Conservation (phyloP, 2,329 filamentous ascomycete species). For the Pestalotiopsis sp. region DNA sequence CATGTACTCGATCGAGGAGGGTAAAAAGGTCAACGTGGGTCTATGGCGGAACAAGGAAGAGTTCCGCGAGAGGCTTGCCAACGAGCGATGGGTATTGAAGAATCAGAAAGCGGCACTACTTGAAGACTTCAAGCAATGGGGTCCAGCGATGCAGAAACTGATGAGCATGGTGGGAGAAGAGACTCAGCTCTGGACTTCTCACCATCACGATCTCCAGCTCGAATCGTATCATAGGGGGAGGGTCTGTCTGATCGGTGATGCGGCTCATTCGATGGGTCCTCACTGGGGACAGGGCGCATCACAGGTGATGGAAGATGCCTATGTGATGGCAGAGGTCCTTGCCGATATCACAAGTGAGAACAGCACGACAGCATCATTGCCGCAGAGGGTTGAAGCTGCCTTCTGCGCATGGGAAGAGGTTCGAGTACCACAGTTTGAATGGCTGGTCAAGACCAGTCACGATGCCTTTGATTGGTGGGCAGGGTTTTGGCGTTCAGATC, state of each 20-base stretch:
- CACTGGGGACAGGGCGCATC: slow-evolving; percentile 7
- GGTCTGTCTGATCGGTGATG: slow-evolving; percentile 7
- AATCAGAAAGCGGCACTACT: slow-evolving; percentile 4
- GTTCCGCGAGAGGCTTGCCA: background rate
- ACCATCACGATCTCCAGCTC: slow-evolving; percentile 6
- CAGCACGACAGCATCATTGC: background rate
- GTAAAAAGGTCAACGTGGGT: slow-evolving; percentile 5
- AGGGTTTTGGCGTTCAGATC: slow-evolving; percentile 1
- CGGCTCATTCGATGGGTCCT: slow-evolving; percentile 7
- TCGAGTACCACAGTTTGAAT: slow-evolving; percentile 6
- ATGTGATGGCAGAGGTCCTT: slow-evolving; percentile 5
- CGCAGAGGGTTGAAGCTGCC: background rate
- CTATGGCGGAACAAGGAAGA: slow-evolving; percentile 6
- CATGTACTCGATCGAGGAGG: slow-evolving; percentile 10
- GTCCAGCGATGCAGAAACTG: slow-evolving; percentile 6
- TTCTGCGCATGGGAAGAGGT: slow-evolving; percentile 6
- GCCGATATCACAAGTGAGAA: background rate
- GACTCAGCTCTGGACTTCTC: background rate
- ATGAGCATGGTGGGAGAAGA: slow-evolving; percentile 9
- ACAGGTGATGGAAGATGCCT: slow-evolving; percentile 11
- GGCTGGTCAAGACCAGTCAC: slow-evolving; percentile 1
- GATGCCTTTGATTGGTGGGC: slow-evolving; percentile 9
- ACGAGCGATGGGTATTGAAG: slow-evolving; percentile 8
- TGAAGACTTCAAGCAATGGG: slow-evolving; percentile 5
- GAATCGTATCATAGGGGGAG: background rate